Base-by-base conservation (phyloP, 2,329 filamentous ascomycete species). In the Neopestalotiopsis sp. region DNA sequence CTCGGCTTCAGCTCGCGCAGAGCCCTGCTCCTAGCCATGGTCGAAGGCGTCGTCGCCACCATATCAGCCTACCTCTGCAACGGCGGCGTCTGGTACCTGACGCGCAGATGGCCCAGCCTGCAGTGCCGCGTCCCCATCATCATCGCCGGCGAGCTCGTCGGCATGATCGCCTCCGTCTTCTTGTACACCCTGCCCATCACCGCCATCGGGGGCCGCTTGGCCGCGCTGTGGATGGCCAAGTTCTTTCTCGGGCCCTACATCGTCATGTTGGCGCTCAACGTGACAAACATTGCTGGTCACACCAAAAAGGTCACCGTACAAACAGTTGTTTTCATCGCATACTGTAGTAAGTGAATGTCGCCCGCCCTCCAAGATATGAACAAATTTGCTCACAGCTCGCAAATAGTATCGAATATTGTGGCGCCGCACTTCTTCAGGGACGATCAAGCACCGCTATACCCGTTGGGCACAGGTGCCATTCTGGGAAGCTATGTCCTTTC, bases 271-370 rank as follows among this genome's bases (percentile, higher is more conserved):
- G 82, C 81, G 1, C 80, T 86, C 69, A 83, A 83, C 57, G 85
- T 84, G 0, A 83, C 83, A 45, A 87, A 88, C 72, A 84, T 82
- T 0, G 83, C 81, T 1, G 88, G 88, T 0, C 87, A 89, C 70
- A 89, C 88, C 1, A 90, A 90, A 74, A 90, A 91, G 74, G 88
- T 90, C 59, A 85, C 90, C 32, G 88, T 88, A n/a, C 89, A 89
- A 28, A 88, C 86, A 1, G 84, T 89, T 67, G 81, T 90, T 2
- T 90, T 89, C 79, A 80, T 90, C 10, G 88, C 87, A 0, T 87
- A 87, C 68, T 90, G 88, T 72, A 83, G 86, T 1, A 89, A 67
- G 68, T 60, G 6, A 60, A 28, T 24, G 7, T 52, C 20, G 42
- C 28, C 13, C 7, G 24, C 30, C 17, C 14, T 32, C 34, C 17